Conservation (phyloP, 2,329 filamentous ascomycete genomes). For the Neofusicoccum ribis region DNA sequence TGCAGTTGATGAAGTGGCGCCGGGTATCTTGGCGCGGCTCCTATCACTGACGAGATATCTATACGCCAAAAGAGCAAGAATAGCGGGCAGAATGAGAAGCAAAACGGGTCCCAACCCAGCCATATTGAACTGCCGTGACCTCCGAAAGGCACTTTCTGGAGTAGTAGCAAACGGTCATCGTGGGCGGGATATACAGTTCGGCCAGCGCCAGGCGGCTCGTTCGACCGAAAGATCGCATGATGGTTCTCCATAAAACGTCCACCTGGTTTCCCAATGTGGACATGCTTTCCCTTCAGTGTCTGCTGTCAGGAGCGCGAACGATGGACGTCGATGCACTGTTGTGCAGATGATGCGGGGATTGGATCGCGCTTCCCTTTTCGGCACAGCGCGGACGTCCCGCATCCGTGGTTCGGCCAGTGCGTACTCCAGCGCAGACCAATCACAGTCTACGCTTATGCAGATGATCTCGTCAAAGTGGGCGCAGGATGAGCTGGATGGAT, state of each 20-base stretch:
- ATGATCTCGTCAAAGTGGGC: neutral
- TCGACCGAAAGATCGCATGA: neutral
- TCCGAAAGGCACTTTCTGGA: neutral
- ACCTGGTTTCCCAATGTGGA: neutral
- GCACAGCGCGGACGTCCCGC: conserved; percentile 3
- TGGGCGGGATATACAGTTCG: conserved; percentile 8
- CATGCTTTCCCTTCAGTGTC: neutral
- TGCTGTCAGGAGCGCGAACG: neutral
- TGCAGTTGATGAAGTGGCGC: neutral
- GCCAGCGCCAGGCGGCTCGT: neutral
- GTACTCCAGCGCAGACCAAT: neutral
- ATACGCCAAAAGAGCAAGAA: neutral
- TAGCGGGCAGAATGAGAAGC: neutral
- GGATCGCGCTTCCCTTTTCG: conserved; percentile 18
- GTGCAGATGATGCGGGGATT: conserved; percentile 16
- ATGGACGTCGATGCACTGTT: neutral
- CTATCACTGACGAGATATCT: neutral
- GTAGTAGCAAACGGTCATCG: neutral
- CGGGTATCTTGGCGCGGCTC: neutral
- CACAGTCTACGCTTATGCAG: neutral
- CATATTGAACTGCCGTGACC: neutral
- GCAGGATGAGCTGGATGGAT: neutral
- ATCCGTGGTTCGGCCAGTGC: neutral
- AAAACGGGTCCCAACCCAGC: neutral
- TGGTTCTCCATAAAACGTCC: neutral